Evolutionary conservation across 306 rosid genomes (phyloP).

Genomic region (Prosopis cineraria): DNA sequence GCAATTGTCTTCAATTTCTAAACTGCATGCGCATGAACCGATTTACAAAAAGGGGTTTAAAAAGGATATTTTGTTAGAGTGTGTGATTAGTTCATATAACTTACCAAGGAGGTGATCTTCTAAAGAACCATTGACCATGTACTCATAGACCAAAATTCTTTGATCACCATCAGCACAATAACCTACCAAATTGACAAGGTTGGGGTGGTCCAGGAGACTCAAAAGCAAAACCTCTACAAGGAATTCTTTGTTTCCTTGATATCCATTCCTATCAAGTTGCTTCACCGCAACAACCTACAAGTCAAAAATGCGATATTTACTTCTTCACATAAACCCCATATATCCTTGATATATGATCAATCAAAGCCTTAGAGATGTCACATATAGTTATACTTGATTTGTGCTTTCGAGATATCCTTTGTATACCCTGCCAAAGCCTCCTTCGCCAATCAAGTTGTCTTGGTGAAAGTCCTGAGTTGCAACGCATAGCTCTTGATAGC

Average conservation of each 20-base stretch:
- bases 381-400: constrained; percentile 51
- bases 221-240: constrained; percentile 91
- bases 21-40: too few relatives aligned
- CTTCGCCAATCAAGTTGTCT: constrained; percentile 78
- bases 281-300: constrained; percentile 84
- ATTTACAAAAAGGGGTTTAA: too few relatives aligned
- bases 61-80: too few relatives aligned
- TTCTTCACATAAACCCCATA: background rate
- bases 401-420: constrained; percentile 58
- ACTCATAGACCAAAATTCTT: constrained; percentile 84
- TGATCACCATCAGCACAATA: constrained; percentile 87
- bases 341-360: constrained; percentile 6
- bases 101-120: constrained; percentile 95
- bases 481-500: constrained; percentile 62
- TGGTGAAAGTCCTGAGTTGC: constrained; percentile 77
- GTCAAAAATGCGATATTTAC: background rate
- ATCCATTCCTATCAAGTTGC: constrained; percentile 90
- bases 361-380: background rate
- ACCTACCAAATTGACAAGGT: constrained; percentile 87
- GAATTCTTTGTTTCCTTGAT: constrained; percentile 91
- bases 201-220: constrained; percentile 78
- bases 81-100: constrained; percentile 28
- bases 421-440: constrained; percentile 91
- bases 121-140: constrained; percentile 81
- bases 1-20: too few relatives aligned